Conservation (phyloP, 2,329 filamentous ascomycete genomes). For the Neofusicoccum parvum region DNA sequence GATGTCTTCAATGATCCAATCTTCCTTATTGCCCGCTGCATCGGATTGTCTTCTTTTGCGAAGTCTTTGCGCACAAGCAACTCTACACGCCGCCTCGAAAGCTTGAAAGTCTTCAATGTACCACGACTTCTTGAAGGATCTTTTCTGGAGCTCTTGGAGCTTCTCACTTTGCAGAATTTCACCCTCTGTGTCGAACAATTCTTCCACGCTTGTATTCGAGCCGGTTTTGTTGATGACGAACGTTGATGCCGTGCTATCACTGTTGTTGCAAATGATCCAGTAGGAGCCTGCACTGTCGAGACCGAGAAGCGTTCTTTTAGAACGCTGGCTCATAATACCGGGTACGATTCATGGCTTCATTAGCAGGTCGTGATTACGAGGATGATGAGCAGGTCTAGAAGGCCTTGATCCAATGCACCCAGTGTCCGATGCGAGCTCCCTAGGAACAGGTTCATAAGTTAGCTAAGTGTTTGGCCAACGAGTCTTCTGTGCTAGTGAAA, state of each 20-base stretch:
- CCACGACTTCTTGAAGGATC: neutral
- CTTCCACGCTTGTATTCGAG: neutral
- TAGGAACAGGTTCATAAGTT: neutral
- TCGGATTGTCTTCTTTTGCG: neutral
- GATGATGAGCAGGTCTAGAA: neutral
- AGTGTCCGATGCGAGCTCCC: neutral
- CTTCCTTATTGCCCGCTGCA: neutral
- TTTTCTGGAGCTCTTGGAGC: neutral
- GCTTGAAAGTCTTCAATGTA: neutral
- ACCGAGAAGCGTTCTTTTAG: neutral
- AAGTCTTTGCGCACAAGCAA: neutral
- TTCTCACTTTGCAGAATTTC: neutral
- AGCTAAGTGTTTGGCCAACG: neutral
- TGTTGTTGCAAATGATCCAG: neutral
- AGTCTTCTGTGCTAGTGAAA: neutral
- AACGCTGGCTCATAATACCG: neutral
- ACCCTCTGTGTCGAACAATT: neutral
- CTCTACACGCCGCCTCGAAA: neutral
- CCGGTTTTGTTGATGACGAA: neutral
- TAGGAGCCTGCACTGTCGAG: conserved; percentile 5
- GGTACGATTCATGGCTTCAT: neutral
- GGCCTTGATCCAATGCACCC: neutral
- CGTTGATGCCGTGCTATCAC: neutral
- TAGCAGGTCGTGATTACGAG: neutral
- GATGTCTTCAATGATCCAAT: neutral